Base-by-base conservation (phyloP, 2,329 filamentous ascomycete genomes). In the Aspergillus luchuensis region DNA sequence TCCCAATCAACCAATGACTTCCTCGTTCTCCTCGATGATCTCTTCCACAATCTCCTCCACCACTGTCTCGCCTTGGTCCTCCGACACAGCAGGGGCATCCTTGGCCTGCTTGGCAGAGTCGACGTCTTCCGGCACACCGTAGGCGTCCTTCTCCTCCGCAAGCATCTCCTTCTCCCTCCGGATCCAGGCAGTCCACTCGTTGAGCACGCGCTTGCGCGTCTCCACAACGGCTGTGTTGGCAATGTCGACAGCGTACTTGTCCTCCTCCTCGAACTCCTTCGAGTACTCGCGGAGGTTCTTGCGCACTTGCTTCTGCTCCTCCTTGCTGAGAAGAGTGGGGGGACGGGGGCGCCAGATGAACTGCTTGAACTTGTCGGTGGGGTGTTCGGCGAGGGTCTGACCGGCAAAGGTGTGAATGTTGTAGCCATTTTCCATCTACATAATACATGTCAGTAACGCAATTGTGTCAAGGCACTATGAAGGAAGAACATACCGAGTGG, bases 271-370 rank as follows among this genome's bases (percentile, higher is more conserved):
- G 77, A 99, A 99, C 67, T 91, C 84, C 75, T 91, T 91, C 77
- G 89, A 92, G 87, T 97, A 99, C 79, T 98, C 95, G 69, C 94
- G 91, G 58, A 99, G 88, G 80, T 97, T 99, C 87, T 97, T 97
- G 82, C 96, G 94, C 72, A 98, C 91, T 72, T 90, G 86, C 85
- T 97, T 96, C 83, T 98, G 95, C 83, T 99, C 94, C 65, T 98
- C 94, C 82, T 97, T 97, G 78, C 86, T 89, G 60, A 99, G 89
- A 64, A 99, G 87, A n/a, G 91, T 95, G 7, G 91, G 77, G 19
- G 95, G 95, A 47, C 95, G 90, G 19, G 95, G 95, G 48, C 95
- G 90, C 95, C 95, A 99, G 65, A 91, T 79, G 80, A 93, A 91
- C 79, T 99, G 95, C 86, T 97, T 97, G 87, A 99, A 98, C 79